A percentile compares a stretch with the other conserved stretches of the same genome.
Evolutionary conservation across 2,329 filamentous ascomycete genomes (phyloP).

Genomic region (Penicillium freii): DNA sequence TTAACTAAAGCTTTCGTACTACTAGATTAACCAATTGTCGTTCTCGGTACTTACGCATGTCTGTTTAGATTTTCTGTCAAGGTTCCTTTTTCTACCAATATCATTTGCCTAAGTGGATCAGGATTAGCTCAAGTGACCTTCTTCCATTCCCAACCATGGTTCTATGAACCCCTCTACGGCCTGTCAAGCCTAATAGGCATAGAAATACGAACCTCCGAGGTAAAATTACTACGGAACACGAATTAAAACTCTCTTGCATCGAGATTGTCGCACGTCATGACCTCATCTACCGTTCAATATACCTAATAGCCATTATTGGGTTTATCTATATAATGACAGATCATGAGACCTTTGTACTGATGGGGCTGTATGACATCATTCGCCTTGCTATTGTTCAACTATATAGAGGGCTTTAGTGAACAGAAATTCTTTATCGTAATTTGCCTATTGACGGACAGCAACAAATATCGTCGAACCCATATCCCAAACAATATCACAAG

Average conservation of each 20-base stretch:
- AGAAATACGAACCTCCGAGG: background rate
- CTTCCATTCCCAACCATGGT: background rate
- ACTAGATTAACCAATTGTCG: no score
- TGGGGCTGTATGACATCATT: background rate
- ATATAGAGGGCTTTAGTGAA: background rate
- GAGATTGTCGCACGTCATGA: background rate
- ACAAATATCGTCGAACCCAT: background rate
- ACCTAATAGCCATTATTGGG: background rate
- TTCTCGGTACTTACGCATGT: no score
- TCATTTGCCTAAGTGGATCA: background rate
- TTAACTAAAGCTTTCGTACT: no score
- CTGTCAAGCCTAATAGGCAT: background rate
- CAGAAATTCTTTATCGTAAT: background rate
- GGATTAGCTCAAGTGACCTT: background rate
- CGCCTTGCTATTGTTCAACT: background rate
- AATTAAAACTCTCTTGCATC: background rate
- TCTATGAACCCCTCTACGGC: background rate
- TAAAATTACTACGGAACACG: background rate
- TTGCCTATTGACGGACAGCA: background rate
- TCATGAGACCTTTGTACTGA: background rate
- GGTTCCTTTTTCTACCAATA: no score
- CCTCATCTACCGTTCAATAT: background rate
- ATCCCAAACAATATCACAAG: background rate
- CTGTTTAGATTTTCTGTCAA: no score
- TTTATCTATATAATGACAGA: background rate